Percentiles rank a stretch among this genome's conserved stretches.
phyloP scores from a whole-genome alignment of 148 eudicot species.

The Arbutus unedo region DNA sequence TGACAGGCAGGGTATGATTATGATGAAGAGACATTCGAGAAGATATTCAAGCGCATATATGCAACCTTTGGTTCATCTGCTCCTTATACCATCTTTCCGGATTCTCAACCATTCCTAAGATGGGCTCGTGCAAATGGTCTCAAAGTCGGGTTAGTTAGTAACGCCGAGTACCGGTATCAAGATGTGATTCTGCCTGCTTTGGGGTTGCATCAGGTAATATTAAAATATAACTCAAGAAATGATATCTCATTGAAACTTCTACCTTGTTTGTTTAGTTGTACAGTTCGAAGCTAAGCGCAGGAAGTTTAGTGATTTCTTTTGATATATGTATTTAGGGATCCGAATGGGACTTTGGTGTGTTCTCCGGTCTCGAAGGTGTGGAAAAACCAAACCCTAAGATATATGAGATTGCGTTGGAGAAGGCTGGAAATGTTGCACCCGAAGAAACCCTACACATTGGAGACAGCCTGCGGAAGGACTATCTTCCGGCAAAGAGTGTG shows the following conservation, averaged over 20 bases:
- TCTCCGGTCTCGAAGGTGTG: constrained; percentile 93
- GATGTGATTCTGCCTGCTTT: constrained; percentile 95
- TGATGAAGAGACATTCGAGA: constrained; percentile 94
- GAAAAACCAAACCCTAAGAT: constrained; percentile 89
- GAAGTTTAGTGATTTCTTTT: not conserved
- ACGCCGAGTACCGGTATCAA: constrained; percentile 88
- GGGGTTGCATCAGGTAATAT: constrained; percentile 65
- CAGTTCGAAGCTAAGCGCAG: not conserved
- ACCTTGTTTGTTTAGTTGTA: not conserved
- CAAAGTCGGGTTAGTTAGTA: constrained; percentile 88
- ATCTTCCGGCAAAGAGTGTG: constrained; percentile 71
- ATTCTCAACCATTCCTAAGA: constrained; percentile 83
- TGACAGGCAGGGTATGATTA: constrained; percentile 93
- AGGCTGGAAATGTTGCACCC: constrained; percentile 75
- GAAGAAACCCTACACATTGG: constrained; percentile 82
- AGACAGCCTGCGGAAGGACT: constrained; percentile 88
- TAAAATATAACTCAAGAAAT: not conserved
- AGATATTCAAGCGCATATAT: constrained; percentile 84
- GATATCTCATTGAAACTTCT: not conserved
- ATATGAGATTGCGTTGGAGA: constrained; percentile 75
- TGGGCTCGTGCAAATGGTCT: constrained; percentile 70
- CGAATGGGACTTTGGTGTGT: constrained; percentile 94
- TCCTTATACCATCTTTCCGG: constrained; percentile 74
- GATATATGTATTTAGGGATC: constrained; percentile 52
- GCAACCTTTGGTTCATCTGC: constrained; percentile 91